Base-by-base conservation (phyloP, 129 eudicot genomes). In the Chrysanthemum seticuspe region DNA sequence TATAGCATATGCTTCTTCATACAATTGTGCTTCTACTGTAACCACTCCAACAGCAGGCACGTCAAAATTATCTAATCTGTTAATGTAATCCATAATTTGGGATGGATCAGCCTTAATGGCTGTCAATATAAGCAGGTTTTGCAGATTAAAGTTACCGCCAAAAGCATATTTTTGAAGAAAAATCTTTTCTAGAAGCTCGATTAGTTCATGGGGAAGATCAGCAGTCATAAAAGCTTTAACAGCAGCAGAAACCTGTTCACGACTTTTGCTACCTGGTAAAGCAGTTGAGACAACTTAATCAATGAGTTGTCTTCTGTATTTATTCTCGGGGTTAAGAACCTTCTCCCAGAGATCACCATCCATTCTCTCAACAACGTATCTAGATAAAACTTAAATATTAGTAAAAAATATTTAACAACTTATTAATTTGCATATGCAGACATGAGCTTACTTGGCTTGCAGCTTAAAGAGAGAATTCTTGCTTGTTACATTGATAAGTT, bases 201-300 rank as follows among this genome's bases (percentile, higher is more conserved):
- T 93, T 34, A 93, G 77, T 66, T 93, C 98, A 74, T 93, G 97
- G 54, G 98, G 98, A 51, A 93, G 97, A 81, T 93, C 98, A 61
- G 98, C 98, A 16, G 98, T 87, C 97, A 93, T 93, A 71, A 90
- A 93, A 45, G 98, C 96, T 69, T 93, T 93, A 64, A 93, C 98
- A 69, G 98, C 97, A 8, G 96, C 95, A 72, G 96, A 93, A 47
- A 93, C 98, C 73, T 90, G 97, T 68, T 93, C 98, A 0, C 97
- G 98, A 75, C 96, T 87, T 79, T 90, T 93, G 87, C 92, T 87
- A 68, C 89, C 98, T 0, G 98, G 98, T 78, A 93, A 66, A 57
- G 98, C 89, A 61, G 92, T 84, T 16, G 98, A 93, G 56, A 93
- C 96, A 80, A 93, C 96, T 85, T 93, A 96, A 72, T 93, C 98